Percentiles rank a stretch among this genome's conserved stretches.
These are phyloP conservation scores for Didymella sp. DNA, from an alignment of 2,329 filamentous ascomycete species.

Conservation along the genomic window DNA sequence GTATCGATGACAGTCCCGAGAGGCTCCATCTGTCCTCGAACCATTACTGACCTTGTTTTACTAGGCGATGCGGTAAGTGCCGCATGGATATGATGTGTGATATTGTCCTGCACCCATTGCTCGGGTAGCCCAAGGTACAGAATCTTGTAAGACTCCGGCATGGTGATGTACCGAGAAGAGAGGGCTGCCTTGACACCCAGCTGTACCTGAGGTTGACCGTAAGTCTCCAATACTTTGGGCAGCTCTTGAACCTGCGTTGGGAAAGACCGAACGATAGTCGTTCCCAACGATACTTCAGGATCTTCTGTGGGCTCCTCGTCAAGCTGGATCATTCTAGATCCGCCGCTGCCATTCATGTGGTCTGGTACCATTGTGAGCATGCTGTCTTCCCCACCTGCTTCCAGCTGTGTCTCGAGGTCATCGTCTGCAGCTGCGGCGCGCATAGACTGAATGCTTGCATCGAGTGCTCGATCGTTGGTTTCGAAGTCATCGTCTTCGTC, in stretches of 20 bases:
- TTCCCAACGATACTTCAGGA: slow-evolving; percentile 24
- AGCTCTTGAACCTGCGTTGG: slow-evolving; percentile 30
- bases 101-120: slow-evolving; percentile 41
- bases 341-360: slow-evolving; percentile 33
- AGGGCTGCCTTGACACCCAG: slow-evolving; percentile 41
- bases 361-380: slow-evolving; percentile 39
- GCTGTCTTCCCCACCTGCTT: slow-evolving; percentile 36
- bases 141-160: slow-evolving; percentile 41
- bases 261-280: slow-evolving; percentile 34
- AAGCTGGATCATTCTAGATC: slow-evolving; percentile 31
- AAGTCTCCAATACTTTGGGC: slow-evolving; percentile 36
- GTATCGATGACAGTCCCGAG: slow-evolving; percentile 40
- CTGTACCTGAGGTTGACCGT: slow-evolving; percentile 37
- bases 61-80: slow-evolving; percentile 42
- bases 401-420: slow-evolving; percentile 26
- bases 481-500: slow-evolving; percentile 37
- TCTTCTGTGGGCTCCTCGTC: slow-evolving; percentile 32
- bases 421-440: slow-evolving; percentile 25
- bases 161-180: slow-evolving; percentile 32
- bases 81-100: slow-evolving; percentile 40
- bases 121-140: slow-evolving; percentile 43
- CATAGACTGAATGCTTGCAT: slow-evolving; percentile 31
- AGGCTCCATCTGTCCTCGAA: slow-evolving; percentile 44
- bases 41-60: slow-evolving; percentile 45
- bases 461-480: slow-evolving; percentile 26